Evolutionary conservation across 2,329 filamentous ascomycete species (phyloP).

Genomic region (Calonectria pauciramosa): DNA sequence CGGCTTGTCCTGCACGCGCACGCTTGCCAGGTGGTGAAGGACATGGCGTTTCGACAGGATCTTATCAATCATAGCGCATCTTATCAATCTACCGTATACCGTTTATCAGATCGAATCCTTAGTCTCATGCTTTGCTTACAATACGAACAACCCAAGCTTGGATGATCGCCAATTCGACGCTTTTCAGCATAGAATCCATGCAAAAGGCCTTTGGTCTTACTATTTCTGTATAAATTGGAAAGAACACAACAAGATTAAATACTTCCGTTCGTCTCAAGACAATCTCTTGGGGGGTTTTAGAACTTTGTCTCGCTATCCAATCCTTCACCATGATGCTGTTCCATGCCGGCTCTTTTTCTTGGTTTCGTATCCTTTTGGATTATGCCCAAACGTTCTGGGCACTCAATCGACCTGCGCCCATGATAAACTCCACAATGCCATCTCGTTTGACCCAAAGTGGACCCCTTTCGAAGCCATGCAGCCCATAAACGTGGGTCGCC

Average conservation of each 20-base stretch:
- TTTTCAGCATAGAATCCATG: background rate
- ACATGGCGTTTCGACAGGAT: background rate
- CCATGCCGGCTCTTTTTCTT: background rate
- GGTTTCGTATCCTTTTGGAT: too few species aligned
- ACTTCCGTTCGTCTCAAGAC: background rate
- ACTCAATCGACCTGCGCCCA: background rate
- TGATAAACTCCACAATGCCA: background rate
- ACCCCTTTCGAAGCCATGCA: background rate
- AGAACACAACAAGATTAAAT: background rate
- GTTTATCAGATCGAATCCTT: background rate
- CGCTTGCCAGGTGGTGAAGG: background rate
- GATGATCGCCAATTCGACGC: background rate
- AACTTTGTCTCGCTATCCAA: background rate
- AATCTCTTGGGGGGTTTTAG: background rate
- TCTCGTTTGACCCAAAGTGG: background rate
- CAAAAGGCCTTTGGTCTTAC: background rate
- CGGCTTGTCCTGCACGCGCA: background rate
- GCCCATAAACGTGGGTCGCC: background rate
- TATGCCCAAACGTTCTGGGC: background rate
- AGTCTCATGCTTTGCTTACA: background rate
- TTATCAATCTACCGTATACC: slow-evolving; percentile 27
- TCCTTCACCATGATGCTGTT: background rate
- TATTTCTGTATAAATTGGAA: background rate
- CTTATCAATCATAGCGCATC: slow-evolving; percentile 35
- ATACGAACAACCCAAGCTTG: background rate